Percentiles rank a stretch among this genome's conserved stretches.
Evolutionary conservation across 23 red algal species (phyloP).

Genomic region (Gracilaria domingensis): DNA sequence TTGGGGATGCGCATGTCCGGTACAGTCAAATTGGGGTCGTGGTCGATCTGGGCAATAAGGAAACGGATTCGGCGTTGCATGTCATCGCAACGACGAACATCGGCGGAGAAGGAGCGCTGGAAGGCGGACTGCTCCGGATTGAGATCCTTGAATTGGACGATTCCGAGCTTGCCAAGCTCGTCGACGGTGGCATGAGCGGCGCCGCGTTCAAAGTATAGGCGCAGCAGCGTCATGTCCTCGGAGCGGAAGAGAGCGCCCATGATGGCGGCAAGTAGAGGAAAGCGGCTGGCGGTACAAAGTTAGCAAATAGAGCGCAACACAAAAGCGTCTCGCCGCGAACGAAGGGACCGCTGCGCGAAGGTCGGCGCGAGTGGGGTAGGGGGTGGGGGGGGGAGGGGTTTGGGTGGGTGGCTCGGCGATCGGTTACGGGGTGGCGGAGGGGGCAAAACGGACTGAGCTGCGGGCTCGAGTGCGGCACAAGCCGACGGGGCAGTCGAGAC

Average conservation of each 20-base stretch:
- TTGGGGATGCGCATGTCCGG: slow-evolving; percentile 42
- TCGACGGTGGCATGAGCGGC: slow-evolving; percentile 91
- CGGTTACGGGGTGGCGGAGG: slow-evolving; percentile 3
- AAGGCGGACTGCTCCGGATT: slow-evolving; percentile 82
- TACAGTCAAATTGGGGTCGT: slow-evolving; percentile 20
- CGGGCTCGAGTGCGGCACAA: neutral
- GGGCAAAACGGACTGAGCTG: slow-evolving; percentile 21
- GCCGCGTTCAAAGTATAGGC: slow-evolving; percentile 93
- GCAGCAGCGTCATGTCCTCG: slow-evolving; percentile 91
- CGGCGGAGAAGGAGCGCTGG: slow-evolving; percentile 86
- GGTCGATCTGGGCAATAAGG: slow-evolving; percentile 67
- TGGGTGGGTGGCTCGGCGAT: neutral
- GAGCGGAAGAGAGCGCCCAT: slow-evolving; percentile 92
- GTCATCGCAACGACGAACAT: slow-evolving; percentile 89
- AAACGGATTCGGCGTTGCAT: slow-evolving; percentile 94
- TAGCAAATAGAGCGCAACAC: neutral
- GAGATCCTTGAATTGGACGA: slow-evolving; percentile 94
- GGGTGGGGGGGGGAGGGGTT: neutral
- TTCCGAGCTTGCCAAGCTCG: slow-evolving; percentile 83
- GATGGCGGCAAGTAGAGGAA: neutral
- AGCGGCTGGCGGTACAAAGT: neutral
- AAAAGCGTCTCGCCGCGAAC: slow-evolving; percentile 5
- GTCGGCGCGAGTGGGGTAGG: neutral
- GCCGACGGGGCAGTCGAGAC: neutral
- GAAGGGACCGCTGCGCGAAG: neutral